Base-by-base conservation (phyloP, 305 asterid genomes). In the Vinca major region DNA sequence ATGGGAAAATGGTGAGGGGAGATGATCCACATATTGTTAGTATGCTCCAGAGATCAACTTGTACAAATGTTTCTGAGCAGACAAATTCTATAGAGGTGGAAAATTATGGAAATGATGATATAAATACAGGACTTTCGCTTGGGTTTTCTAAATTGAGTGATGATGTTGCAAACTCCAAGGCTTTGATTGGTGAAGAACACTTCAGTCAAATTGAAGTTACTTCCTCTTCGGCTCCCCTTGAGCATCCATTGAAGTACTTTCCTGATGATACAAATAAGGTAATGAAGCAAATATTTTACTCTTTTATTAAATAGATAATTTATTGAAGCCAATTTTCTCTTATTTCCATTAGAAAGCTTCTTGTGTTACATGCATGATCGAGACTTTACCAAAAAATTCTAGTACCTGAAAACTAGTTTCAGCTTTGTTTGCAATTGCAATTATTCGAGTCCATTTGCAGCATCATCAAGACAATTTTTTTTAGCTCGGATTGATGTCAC, bases 191-290 rank as follows among this genome's bases (percentile, higher is more conserved):
- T 64, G 87, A 75, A 54, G 86, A 80, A 70, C 85, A 80, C 71
- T 80, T 64, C 58, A 74, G 71, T 69, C 83, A 81, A 44, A 84
- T 70, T 72, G 85, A 72, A 56, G 57, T 65, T 57, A 55, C 74
- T 36, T 85, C 76, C 74, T 81, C 90, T 53, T 74, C 89, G 9
- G 79, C 72, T 73, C 84, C 89, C 19, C 68, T 84, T 80, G 62
- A 70, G 70, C 88, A 80, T 69, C 66, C 95, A 53, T 76, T 86
- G 63, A 80, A 82, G 68, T 81, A 75, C 77, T 87, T 84, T 66
- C 89, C 92, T 78, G 79, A 92, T 57, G 74, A 69, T 39, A 74
- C 93, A 65, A 70, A 80, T 73, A 87, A 89, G 98, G 98, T 93
- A 78, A 75, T 57, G 53, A 56, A 60, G 50, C 47, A 67, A 63